Conservation (phyloP, 116 monocot species). For the Dioscorea cayenensis region DNA sequence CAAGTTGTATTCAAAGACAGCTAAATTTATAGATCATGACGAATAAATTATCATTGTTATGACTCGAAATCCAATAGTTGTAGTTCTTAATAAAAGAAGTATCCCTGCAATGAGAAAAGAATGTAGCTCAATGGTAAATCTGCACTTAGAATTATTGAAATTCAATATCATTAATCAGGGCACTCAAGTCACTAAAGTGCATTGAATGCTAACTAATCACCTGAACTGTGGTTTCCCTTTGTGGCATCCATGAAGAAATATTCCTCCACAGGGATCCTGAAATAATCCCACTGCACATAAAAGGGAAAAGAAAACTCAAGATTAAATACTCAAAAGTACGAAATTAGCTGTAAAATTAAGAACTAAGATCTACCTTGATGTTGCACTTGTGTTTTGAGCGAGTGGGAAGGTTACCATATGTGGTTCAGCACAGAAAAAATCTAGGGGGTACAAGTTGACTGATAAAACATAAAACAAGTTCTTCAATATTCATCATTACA, state of each 20-base stretch:
- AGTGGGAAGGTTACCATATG: slow-evolving; percentile 86
- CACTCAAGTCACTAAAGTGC: neutral
- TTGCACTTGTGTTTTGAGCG: slow-evolving; percentile 36
- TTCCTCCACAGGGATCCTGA: slow-evolving; percentile 68
- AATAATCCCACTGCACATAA: slow-evolving; percentile 28
- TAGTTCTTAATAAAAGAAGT: too few species aligned
- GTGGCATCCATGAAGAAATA: slow-evolving; percentile 87
- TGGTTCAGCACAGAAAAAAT: slow-evolving; percentile 82
- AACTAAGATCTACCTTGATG: slow-evolving; percentile 43
- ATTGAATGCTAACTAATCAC: slow-evolving; percentile 17
- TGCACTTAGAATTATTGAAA: too few species aligned
- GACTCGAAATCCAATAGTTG: too few species aligned
- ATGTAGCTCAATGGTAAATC: too few species aligned
- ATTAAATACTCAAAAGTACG: neutral
- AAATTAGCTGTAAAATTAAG: neutral
- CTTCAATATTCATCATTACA: neutral
- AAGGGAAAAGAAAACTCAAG: neutral
- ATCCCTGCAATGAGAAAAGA: too few species aligned
- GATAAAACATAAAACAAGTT: slow-evolving; percentile 16
- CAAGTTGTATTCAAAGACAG: too few species aligned
- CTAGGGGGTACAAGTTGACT: slow-evolving; percentile 79
- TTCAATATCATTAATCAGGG: too few species aligned
- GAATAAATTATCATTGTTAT: too few species aligned
- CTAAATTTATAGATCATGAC: too few species aligned
- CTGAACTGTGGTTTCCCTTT: slow-evolving; percentile 41